A percentile compares a stretch with the other conserved stretches of the same genome.
These are phyloP conservation scores for Phanerochaete carnosa DNA, from an alignment of 768 basidiomycete species.

Conservation along the genomic window DNA sequence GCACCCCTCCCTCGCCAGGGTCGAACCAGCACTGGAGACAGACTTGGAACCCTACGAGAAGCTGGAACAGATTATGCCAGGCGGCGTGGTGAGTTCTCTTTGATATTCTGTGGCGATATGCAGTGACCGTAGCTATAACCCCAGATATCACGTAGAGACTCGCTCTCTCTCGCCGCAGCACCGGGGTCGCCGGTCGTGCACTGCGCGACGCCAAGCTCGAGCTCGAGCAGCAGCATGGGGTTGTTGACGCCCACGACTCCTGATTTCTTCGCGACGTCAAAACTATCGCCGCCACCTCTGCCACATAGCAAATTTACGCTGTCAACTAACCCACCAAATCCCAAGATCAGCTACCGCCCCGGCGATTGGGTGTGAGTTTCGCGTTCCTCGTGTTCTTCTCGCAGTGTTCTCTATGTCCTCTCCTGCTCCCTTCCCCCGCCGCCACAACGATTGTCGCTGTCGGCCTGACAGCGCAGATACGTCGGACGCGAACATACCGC, in stretches of 20 bases:
- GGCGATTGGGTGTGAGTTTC: slow-evolving; percentile 33
- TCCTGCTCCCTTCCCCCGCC: background rate
- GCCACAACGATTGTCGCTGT: background rate
- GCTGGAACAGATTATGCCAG: background rate
- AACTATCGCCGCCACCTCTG: background rate
- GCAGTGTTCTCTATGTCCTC: background rate
- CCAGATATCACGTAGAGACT: background rate
- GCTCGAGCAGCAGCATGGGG: background rate
- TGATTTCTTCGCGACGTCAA: background rate
- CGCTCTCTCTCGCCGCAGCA: background rate
- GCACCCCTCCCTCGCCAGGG: slow-evolving; percentile 6
- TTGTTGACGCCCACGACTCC: background rate
- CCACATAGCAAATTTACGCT: slow-evolving; percentile 16
- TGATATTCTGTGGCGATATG: background rate
- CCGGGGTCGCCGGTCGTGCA: background rate
- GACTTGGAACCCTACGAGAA: slow-evolving; percentile 21
- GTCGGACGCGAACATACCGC: background rate
- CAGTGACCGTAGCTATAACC: background rate
- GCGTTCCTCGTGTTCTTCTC: background rate
- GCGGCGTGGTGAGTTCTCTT: background rate
- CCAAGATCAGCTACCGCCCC: slow-evolving; percentile 26
- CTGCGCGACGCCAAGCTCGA: background rate
- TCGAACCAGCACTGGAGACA: slow-evolving; percentile 18
- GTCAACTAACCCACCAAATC: slow-evolving; percentile 31
- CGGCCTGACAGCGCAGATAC: slow-evolving; percentile 2